Percentiles rank a stretch among this genome's conserved stretches.
Evolutionary conservation across 2,329 filamentous ascomycete species (phyloP).

Genomic region (Thelonectria olida): DNA sequence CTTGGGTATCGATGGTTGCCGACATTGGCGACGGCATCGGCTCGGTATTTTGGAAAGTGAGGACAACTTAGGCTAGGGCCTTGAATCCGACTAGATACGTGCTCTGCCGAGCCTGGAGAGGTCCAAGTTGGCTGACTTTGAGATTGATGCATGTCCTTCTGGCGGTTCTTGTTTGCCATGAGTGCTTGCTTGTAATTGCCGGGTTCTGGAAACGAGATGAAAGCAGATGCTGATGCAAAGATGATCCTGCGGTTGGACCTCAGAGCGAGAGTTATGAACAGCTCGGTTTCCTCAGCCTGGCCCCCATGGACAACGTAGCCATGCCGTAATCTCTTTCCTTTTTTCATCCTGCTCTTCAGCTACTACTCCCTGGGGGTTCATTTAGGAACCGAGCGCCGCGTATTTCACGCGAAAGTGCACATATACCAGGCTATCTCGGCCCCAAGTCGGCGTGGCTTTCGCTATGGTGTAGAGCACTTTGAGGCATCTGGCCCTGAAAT

Average conservation of each 20-base stretch:
- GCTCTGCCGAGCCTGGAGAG: slow-evolving; percentile 2
- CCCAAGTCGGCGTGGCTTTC: background rate
- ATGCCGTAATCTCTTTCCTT: background rate
- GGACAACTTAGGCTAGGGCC: background rate
- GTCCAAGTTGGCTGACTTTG: background rate
- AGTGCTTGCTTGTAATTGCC: background rate
- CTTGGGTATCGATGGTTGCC: slow-evolving; percentile 4
- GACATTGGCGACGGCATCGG: background rate
- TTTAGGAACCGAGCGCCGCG: background rate
- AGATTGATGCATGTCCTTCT: background rate
- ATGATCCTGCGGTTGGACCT: background rate
- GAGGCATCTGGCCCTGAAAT: too few species aligned
- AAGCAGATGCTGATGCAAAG: background rate
- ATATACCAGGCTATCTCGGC: too few species aligned
- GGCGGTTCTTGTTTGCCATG: background rate
- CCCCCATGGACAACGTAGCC: too few species aligned
- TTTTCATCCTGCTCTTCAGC: background rate
- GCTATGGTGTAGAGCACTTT: background rate
- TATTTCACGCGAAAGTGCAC: background rate
- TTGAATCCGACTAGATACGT: background rate
- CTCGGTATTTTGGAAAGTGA: slow-evolving; percentile 7
- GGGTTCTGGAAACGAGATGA: background rate
- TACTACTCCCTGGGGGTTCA: background rate
- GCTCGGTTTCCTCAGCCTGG: too few species aligned
- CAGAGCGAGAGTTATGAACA: too few species aligned